These are phyloP conservation scores for Camptophora hylomeconis DNA, from an alignment of 2,329 filamentous ascomycete species.

Conservation along the genomic window DNA sequence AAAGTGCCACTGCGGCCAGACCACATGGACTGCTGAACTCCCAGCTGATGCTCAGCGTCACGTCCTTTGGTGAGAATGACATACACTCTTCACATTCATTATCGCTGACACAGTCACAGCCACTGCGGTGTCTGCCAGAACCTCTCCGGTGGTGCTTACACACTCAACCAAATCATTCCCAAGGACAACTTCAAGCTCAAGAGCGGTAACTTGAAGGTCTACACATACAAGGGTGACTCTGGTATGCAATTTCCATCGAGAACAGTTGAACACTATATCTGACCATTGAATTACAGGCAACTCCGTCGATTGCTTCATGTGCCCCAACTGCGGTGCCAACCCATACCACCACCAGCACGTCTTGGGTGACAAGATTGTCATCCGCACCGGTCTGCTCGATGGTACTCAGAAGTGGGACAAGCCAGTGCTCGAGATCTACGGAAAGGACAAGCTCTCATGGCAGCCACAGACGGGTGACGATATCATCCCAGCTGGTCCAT, in stretches of 20 bases:
- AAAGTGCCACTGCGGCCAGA: constrained; percentile 43
- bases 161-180: constrained; percentile 42
- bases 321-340: constrained; percentile 42
- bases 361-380: constrained; percentile 38
- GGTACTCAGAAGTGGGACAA: constrained; percentile 32
- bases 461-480: constrained; percentile 26
- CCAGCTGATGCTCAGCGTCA: constrained; percentile 28
- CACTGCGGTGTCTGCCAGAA: constrained; percentile 47
- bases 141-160: constrained; percentile 38
- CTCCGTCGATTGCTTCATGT: constrained; percentile 44
- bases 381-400: constrained; percentile 39
- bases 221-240: constrained; percentile 44
- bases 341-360: constrained; percentile 43
- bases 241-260: too few species aligned
- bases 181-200: constrained; percentile 37
- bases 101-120: constrained; percentile 22
- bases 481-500: constrained; percentile 10
- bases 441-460: constrained; percentile 39
- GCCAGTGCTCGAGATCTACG: constrained; percentile 41
- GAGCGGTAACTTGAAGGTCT: constrained; percentile 37
- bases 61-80: too few species aligned
- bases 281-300: constrained; percentile 27
- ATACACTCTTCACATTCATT: constrained; percentile 1
- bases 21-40: constrained; percentile 38
- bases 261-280: not conserved